These are phyloP conservation scores for Ustilago tritici DNA, from an alignment of 1,284 basidiomycete genomes.

Conservation along the genomic window DNA sequence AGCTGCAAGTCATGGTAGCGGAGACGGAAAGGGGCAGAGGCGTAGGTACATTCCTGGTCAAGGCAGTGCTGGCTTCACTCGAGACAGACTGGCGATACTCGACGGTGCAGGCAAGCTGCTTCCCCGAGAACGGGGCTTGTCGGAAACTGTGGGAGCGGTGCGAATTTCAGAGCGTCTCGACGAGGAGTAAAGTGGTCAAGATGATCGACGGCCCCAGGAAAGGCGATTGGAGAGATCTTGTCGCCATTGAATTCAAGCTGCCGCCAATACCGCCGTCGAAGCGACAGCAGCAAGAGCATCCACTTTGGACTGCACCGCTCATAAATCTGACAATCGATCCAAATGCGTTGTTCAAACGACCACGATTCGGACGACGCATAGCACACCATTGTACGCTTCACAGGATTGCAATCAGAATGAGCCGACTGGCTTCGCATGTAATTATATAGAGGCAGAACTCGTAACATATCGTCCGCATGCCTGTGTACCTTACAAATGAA, in stretches of 20 bases:
- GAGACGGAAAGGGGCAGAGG: constrained; percentile 27
- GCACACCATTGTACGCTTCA: background rate
- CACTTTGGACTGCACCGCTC: background rate
- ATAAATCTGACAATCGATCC: constrained; percentile 33
- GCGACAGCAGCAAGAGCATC: background rate
- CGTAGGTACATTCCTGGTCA: constrained; percentile 25
- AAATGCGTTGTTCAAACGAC: constrained; percentile 29
- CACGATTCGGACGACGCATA: constrained; percentile 6
- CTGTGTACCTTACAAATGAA: background rate
- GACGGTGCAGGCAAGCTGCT: constrained; percentile 36
- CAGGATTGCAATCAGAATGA: background rate
- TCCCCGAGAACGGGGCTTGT: constrained; percentile 28
- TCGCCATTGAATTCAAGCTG: constrained; percentile 22
- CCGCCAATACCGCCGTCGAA: constrained; percentile 10
- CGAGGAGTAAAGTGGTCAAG: constrained; percentile 12
- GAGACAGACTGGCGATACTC: constrained; percentile 17
- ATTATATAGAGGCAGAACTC: constrained; percentile 10
- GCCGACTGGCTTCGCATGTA: background rate
- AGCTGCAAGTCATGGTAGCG: constrained; percentile 41
- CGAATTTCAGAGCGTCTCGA: constrained; percentile 10
- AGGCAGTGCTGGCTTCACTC: constrained; percentile 22
- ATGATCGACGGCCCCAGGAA: constrained; percentile 18
- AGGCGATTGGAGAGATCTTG: constrained; percentile 33
- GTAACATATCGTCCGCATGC: constrained; percentile 1
- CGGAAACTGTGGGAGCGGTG: constrained; percentile 12